Base-by-base conservation (phyloP, 805 yeast species). In the Komagataella phaffii region DNA sequence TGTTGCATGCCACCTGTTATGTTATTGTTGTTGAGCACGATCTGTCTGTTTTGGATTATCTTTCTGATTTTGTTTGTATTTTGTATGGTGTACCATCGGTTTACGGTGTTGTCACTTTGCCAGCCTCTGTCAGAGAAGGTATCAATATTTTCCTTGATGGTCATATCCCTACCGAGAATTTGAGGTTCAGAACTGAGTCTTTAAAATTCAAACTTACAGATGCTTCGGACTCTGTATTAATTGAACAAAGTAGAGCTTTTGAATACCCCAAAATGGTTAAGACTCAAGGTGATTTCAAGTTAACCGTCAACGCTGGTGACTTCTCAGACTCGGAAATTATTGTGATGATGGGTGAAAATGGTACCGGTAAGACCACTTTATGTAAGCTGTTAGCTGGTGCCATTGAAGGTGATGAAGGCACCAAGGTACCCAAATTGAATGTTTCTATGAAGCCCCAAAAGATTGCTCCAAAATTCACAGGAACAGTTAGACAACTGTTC, bases 321-420 rank as follows among this genome's bases (percentile, higher is more conserved):
- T 93, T 91, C 72, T 83, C 95, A 52, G 95, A 93, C 68, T 87
- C 96, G 46, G 99, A 93, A 74, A 93, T 93, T 61, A 77, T 93
- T 62, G 99, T 93, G 53, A 88, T 93, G 96, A 91, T 93, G 96
- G 99, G 99, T 67, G 99, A 93, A 73, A 93, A 93, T 69, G 99
- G 99, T 74, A 93, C 99, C 17, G 99, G 99, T 75, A 93, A 93
- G 74, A 93, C 99, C 46, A 93, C 99, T 14, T 83, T 93, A 75
- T 91, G 97, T 79, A 87, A 85, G 68, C 74, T 93, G 62, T 76
- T 93, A 62, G 98, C 99, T 19, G 99, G 98, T 64, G 88, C 88
- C 24, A 76, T 88, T 59, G 76, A 85, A 49, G 91, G 99, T 36
- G 99, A 93, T 70, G 79, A 77, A 58, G 88, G 88, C 53, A 66